Evolutionary conservation across 2,329 filamentous ascomycete species (phyloP), one percentile per base, ranked within the genome.

Genomic region (Cytospora piceicola): DNA sequence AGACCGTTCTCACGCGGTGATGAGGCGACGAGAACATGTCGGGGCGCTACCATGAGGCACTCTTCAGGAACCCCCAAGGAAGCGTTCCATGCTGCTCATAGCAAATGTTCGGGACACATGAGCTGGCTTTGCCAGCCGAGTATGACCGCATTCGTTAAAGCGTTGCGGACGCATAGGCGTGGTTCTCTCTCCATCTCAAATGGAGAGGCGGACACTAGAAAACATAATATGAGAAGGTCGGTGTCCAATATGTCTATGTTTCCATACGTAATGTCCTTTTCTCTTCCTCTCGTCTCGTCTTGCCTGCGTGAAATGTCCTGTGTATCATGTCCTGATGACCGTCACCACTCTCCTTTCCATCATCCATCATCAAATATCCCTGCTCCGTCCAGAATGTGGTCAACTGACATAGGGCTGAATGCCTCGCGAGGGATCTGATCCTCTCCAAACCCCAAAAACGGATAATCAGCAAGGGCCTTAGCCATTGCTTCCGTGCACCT

Each of bases 291-390:
- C 22, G n/a, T 24, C 20, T 24, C n/a, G 46, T 49, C 46, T 49
- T 49, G 46, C 46, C n/a, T 22, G 46, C 46, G n/a, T 49, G n/a
- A 49, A 49, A 24, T 22, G n/a, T 49, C 46, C 46, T 49, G 46
- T 49, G 46, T 49, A 49, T 49, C 46, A 49, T 49, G 46, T 49
- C 46, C 46, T 22, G 14, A 24, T 49, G 46, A 9, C 46, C 46
- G n/a, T 22, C 4, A 49, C 46, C n/a, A 49, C 46, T 11, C 20
- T 11, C 42, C n/a, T 24, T n/a, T 49, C n/a, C 6, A n/a, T 46
- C 46, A 49, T 49, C n/a, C 6, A n/a, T 46, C 46, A 49, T 49
- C n/a, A 49, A 49, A 49, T 2, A 49, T 20, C 3, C 46, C 46
- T 22, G 46, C 24, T 24, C 24, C 46, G n/a, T 49, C 46, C 46